These are phyloP conservation scores for Gnomoniopsis sp. DNA, from an alignment of 2,329 filamentous ascomycete species.

Conservation along the genomic window DNA sequence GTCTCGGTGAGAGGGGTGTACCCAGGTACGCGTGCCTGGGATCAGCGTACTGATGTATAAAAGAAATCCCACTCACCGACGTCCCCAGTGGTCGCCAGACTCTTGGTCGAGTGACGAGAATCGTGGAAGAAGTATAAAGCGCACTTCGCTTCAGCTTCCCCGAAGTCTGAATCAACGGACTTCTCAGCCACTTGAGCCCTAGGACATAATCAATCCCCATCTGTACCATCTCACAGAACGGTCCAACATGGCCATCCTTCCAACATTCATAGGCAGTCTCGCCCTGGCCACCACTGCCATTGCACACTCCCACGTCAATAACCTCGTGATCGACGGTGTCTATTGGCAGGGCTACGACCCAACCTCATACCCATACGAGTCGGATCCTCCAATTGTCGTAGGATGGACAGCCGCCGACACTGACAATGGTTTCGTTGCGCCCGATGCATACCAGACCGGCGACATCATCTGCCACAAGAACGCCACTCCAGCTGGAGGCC, in stretches of 20 bases:
- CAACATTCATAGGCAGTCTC: neutral
- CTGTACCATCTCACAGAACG: neutral
- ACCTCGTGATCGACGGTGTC: constrained; percentile 16
- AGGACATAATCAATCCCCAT: neutral
- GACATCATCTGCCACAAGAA: constrained; percentile 37
- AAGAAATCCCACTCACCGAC: neutral
- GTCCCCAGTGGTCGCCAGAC: neutral
- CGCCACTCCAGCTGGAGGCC: constrained; percentile 26
- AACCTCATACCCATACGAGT: constrained; percentile 1
- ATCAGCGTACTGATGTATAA: neutral
- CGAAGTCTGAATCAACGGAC: neutral
- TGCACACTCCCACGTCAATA: constrained; percentile 15
- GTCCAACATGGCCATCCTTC: neutral
- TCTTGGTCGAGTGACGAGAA: neutral
- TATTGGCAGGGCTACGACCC: constrained; percentile 14
- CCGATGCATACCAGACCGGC: constrained; percentile 27
- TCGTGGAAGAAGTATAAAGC: neutral
- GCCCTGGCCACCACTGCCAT: neutral
- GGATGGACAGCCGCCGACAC: constrained; percentile 12
- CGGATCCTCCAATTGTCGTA: constrained; percentile 10
- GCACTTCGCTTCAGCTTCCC: neutral
- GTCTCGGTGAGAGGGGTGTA: neutral
- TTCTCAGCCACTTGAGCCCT: neutral
- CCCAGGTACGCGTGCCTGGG: neutral
- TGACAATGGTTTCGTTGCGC: constrained; percentile 38